phyloP scores from a whole-genome alignment of 2,329 filamentous ascomycete species.

The Aspergillus sojae region DNA sequence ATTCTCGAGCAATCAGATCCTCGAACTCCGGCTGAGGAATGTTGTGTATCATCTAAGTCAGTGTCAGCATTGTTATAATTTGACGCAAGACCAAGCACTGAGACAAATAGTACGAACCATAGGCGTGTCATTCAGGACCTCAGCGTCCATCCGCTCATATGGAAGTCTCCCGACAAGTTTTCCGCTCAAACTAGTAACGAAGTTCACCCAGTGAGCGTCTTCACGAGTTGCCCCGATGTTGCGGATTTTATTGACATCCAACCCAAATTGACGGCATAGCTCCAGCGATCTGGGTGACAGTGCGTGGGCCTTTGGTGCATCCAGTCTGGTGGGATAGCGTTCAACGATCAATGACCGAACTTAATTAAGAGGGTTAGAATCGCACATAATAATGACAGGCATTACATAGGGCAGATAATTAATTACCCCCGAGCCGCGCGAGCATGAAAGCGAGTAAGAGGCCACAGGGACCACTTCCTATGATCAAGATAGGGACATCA shows the following conservation, averaged over 20 bases:
- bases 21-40: slow-evolving; percentile 48
- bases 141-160: slow-evolving; percentile 27
- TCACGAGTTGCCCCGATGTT: slow-evolving; percentile 19
- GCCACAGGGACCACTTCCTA: slow-evolving; percentile 38
- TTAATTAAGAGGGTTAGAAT: slow-evolving; percentile 1
- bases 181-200: slow-evolving; percentile 42
- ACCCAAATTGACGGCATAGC: slow-evolving; percentile 30
- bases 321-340: slow-evolving; percentile 28
- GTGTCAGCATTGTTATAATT: slow-evolving; percentile 3
- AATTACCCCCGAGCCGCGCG: slow-evolving; percentile 31
- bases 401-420: not conserved
- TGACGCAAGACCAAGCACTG: not conserved
- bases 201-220: slow-evolving; percentile 47
- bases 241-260: slow-evolving; percentile 30
- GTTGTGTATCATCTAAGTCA: slow-evolving; percentile 45
- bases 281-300: slow-evolving; percentile 33
- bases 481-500: slow-evolving; percentile 28
- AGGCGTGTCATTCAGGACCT: slow-evolving; percentile 40
- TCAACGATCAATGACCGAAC: slow-evolving; percentile 34
- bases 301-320: slow-evolving; percentile 34
- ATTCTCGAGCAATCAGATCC: slow-evolving; percentile 31
- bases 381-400: not conserved
- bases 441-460: too few species aligned
- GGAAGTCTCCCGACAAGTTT: slow-evolving; percentile 41
- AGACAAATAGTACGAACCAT: slow-evolving; percentile 18